Evolutionary conservation across 305 asterid species (phyloP).

Genomic region (Lippia alba): DNA sequence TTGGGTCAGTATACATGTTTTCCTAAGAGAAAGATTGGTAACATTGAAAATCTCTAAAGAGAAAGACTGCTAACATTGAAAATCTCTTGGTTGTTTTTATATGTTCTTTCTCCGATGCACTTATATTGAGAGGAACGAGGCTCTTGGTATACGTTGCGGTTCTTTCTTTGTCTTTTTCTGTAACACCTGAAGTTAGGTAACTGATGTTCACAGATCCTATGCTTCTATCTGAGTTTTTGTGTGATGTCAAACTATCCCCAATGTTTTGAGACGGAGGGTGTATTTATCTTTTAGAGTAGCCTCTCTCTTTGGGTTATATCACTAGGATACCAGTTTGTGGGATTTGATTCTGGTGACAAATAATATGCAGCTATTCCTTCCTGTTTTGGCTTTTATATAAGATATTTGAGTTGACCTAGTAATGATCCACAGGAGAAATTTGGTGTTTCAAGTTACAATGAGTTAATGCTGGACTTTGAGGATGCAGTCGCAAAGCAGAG

Average conservation of each 20-base stretch:
- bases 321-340: slow-evolving; percentile 1
- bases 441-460: slow-evolving; percentile 65
- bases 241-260: slow-evolving; percentile 11
- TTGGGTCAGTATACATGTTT: too few species aligned
- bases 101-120: not conserved
- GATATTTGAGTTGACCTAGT: slow-evolving; percentile 21
- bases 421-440: slow-evolving; percentile 52
- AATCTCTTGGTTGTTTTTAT: too few species aligned
- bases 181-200: not conserved
- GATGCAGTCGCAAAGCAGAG: slow-evolving; percentile 78
- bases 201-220: not conserved
- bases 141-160: not conserved
- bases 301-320: slow-evolving; percentile 15
- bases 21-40: too few species aligned
- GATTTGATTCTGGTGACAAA: not conserved
- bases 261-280: slow-evolving; percentile 1
- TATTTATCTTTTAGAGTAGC: not conserved
- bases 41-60: too few species aligned
- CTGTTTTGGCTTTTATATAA: slow-evolving; percentile 22
- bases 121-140: not conserved
- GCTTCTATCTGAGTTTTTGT: not conserved
- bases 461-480: slow-evolving; percentile 91
- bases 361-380: slow-evolving; percentile 22
- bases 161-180: not conserved
- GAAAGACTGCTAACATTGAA: too few species aligned